These are phyloP conservation scores for Bromus sterilis DNA, from an alignment of 176 grass and related monocot genomes.

Conservation along the genomic window DNA sequence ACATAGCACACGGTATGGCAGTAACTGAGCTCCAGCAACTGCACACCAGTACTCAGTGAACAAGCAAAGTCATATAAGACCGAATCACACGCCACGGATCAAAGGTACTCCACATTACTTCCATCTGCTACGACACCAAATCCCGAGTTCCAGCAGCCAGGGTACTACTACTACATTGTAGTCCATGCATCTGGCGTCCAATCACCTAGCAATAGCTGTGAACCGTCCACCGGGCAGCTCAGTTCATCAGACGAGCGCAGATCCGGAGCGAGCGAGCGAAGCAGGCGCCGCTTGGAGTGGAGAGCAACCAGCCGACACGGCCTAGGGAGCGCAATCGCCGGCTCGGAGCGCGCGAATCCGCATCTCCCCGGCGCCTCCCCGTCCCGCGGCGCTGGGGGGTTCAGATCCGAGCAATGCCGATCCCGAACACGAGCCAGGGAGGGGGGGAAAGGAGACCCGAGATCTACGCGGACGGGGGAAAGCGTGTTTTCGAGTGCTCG, in stretches of 20 bases:
- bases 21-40: background rate
- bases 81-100: background rate
- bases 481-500: background rate
- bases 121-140: background rate
- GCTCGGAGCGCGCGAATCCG: background rate
- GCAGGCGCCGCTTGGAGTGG: background rate
- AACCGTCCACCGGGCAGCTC: background rate
- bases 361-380: background rate
- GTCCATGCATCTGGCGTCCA: background rate
- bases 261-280: conserved; percentile 13
- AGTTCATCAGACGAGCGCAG: background rate
- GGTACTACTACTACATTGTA: background rate
- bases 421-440: background rate
- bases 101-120: background rate
- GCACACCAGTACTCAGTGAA: background rate
- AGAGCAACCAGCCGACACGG: background rate
- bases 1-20: background rate
- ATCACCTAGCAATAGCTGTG: background rate
- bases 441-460: background rate
- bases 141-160: background rate
- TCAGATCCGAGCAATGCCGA: conserved; percentile 15
- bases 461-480: conserved; percentile 22
- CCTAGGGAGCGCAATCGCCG: background rate
- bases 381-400: background rate
- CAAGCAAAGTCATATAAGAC: background rate